Conservation (phyloP, 768 basidiomycete species). For the Leccinum longicurvipes region DNA sequence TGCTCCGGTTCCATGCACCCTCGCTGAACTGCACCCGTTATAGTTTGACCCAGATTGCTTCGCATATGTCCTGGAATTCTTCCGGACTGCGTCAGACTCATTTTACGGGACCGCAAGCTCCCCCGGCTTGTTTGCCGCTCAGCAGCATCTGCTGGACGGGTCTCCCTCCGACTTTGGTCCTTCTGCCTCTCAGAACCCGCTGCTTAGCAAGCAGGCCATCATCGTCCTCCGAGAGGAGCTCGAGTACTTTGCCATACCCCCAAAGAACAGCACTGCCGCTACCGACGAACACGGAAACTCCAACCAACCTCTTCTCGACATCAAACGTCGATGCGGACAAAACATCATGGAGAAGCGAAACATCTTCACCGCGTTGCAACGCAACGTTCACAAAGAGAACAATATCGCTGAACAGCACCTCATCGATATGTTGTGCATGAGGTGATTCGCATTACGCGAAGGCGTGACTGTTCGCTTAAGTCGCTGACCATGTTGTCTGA, state of each 20-base stretch:
- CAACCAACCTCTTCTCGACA: constrained; percentile 68
- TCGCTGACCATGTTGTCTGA: constrained; percentile 9
- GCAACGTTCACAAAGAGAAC: constrained; percentile 99
- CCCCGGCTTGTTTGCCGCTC: constrained; percentile 74
- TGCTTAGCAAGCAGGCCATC: constrained; percentile 94
- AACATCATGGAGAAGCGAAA: constrained; percentile 85
- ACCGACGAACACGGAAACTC: constrained; percentile 81
- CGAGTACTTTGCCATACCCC: constrained; percentile 96
- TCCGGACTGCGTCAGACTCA: constrained; percentile 77
- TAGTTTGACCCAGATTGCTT: constrained; percentile 99
- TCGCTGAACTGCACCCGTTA: not conserved
- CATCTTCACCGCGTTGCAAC: constrained; percentile 96
- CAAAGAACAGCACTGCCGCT: constrained; percentile 53
- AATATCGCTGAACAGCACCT: constrained; percentile 98
- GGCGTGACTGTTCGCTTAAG: not conserved
- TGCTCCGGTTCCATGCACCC: constrained; percentile 4
- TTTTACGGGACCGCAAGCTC: constrained; percentile 84
- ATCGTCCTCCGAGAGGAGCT: constrained; percentile 97
- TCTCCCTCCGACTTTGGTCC: constrained; percentile 57
- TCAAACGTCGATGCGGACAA: constrained; percentile 85
- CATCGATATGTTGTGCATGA: constrained; percentile 99
- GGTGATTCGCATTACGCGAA: constrained; percentile 45
- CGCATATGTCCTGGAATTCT: constrained; percentile 90
- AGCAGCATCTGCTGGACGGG: constrained; percentile 74
- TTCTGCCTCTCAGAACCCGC: constrained; percentile 78